Conservation (phyloP, 2,329 filamentous ascomycete species). For the Cladophialophora yegresii region DNA sequence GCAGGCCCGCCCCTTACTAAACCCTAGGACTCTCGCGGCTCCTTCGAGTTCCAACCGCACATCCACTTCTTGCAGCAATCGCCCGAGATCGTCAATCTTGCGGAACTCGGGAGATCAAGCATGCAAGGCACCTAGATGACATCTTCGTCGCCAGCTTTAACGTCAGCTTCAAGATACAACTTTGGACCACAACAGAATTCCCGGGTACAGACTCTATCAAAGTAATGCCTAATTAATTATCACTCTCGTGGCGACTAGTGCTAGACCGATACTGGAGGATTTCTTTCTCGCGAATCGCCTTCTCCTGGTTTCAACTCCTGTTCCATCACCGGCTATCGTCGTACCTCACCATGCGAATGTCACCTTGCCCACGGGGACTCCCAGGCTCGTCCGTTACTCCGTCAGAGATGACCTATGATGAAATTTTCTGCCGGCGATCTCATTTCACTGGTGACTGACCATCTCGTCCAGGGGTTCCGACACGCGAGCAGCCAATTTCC, state of each 20-base stretch:
- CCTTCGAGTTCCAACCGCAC: not conserved
- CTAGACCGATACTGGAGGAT: not conserved
- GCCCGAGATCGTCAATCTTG: not conserved
- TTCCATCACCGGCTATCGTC: conserved; percentile 5
- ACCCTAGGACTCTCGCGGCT: not conserved
- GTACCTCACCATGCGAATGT: conserved; percentile 9
- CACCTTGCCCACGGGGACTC: not conserved
- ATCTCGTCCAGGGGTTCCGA: not conserved
- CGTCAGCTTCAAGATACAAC: not conserved
- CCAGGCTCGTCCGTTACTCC: not conserved
- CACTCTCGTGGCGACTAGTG: not conserved
- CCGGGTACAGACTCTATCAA: not conserved
- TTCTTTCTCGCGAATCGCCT: not conserved
- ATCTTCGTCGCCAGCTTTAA: too few species aligned
- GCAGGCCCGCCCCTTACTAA: not conserved
- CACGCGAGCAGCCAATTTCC: conserved; percentile 24
- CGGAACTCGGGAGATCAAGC: not conserved
- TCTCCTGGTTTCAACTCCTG: conserved; percentile 17
- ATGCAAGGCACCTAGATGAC: not conserved
- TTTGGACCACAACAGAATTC: not conserved
- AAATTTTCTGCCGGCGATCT: not conserved
- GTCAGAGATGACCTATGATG: conserved; percentile 5
- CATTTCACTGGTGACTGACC: conserved; percentile 2
- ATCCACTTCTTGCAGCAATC: not conserved
- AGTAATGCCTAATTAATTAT: not conserved